Evolutionary conservation across 306 rosid species (phyloP).

Genomic region (Glycine tomentella): DNA sequence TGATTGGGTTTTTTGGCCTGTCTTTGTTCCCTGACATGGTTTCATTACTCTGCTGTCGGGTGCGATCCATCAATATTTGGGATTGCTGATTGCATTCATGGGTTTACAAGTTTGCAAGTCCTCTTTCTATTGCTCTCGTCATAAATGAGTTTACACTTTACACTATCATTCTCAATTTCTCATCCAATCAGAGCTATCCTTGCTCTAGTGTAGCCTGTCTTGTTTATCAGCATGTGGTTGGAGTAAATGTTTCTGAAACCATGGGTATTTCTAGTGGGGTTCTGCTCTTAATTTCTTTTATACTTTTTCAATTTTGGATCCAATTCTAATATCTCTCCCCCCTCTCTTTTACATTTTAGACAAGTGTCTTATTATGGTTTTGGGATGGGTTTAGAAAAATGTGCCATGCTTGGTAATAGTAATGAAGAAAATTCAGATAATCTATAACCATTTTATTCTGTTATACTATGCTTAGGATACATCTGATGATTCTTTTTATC

Average conservation of each 20-base stretch:
- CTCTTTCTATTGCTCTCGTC: constrained; percentile 6
- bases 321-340: background rate
- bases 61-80: background rate
- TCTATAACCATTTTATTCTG: background rate
- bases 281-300: background rate
- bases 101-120: background rate
- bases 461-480: background rate
- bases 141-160: background rate
- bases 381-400: too few relatives aligned
- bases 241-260: background rate
- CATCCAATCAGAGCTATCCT: background rate
- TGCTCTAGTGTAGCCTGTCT: background rate
- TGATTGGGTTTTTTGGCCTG: background rate
- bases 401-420: background rate
- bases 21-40: background rate
- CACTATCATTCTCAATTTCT: background rate
- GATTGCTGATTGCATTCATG: constrained; percentile 6
- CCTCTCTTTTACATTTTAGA: background rate
- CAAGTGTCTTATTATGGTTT: background rate
- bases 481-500: background rate
- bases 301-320: background rate
- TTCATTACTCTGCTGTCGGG: constrained; percentile 1
- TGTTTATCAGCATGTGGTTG: background rate
- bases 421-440: background rate
- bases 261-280: background rate